These are phyloP conservation scores for Meyerozyma carpophila DNA, from an alignment of 1,139 yeast species.

Conservation along the genomic window DNA sequence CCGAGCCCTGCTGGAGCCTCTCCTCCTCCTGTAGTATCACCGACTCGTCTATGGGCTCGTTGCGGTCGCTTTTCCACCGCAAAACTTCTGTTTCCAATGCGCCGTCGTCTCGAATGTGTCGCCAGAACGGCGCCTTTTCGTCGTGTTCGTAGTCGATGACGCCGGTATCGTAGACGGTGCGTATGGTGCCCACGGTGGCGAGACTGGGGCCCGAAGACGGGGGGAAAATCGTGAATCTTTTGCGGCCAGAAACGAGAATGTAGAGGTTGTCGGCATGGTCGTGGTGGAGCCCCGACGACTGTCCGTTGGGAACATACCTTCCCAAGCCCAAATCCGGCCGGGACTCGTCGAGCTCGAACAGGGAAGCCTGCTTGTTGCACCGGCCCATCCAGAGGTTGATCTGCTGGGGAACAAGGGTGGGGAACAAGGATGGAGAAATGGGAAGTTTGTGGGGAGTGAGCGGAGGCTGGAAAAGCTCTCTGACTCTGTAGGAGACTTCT, in stretches of 20 bases:
- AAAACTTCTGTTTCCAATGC: slow-evolving; percentile 47
- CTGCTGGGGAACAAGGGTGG: slow-evolving; percentile 55
- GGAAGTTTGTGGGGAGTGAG: slow-evolving; percentile 38
- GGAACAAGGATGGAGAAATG: slow-evolving; percentile 34
- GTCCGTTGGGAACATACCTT: slow-evolving; percentile 47
- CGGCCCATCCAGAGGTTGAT: slow-evolving; percentile 69
- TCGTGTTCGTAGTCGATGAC: slow-evolving; percentile 56
- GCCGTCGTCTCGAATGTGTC: slow-evolving; percentile 56
- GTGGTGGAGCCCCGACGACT: slow-evolving; percentile 75
- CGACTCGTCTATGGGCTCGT: slow-evolving; percentile 6
- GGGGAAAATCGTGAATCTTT: slow-evolving; percentile 59
- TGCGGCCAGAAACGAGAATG: slow-evolving; percentile 53
- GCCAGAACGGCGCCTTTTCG: slow-evolving; percentile 54
- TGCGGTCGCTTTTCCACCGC: slow-evolving; percentile 23
- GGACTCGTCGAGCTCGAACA: background rate
- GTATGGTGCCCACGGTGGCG: slow-evolving; percentile 56
- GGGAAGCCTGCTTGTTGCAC: slow-evolving; percentile 10
- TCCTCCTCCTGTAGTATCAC: slow-evolving; percentile 13
- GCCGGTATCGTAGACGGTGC: slow-evolving; percentile 50
- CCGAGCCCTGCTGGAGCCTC: slow-evolving; percentile 2
- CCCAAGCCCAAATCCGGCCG: slow-evolving; percentile 39
- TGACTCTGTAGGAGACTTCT: slow-evolving; percentile 20
- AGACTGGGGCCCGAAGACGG: slow-evolving; percentile 56
- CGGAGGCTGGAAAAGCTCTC: slow-evolving; percentile 58
- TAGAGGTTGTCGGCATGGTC: slow-evolving; percentile 76